Evolutionary conservation across 768 basidiomycete genomes (phyloP), one percentile per base, ranked within the genome.

Genomic region (Lactarius tabidus): DNA sequence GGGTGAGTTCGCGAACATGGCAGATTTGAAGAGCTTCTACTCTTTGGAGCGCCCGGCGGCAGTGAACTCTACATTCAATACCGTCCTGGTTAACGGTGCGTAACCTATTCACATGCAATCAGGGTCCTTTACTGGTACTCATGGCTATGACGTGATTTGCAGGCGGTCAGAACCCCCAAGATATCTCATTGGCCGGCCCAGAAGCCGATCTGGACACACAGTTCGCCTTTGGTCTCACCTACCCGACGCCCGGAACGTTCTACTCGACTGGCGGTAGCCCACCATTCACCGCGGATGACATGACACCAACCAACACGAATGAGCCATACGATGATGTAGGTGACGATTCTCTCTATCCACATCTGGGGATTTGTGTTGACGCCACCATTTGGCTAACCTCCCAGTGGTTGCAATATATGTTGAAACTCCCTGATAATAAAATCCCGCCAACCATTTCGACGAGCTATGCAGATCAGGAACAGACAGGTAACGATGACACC

Each of bases 391-490:
- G 39, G 17, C 14, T 54, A 29, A 35, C 36, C 5, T 45, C 12
- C 20, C 23, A 87, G 78, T 90, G 89, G 89, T 75, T 91, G 18
- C 79, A 86, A 48, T 85, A 81, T 63, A 71, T 89, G n/a, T 74
- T 83, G 0, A 69, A 67, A 15, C 80, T 56, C 35, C 53, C 26
- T 29, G 8, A 82, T n/a, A 58, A 75, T 12, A 71, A 77, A 43
- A 73, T 81, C 2, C 87, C 88, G 17, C 80, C 83, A 67, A 78
- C 83, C 6, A 88, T 91, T 45, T 87, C 87, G 0, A 90, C 87
- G 0, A 88, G 86, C 67, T 91, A 91, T 71, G 86, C 81, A 4
- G 89, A 91, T 55, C 81, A 84, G 64, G 90, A 91, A 62, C 88
- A 88, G 71, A 85, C 87, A 33, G 83, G 87, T 86, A 57, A 35